These are phyloP conservation scores for Septoria petroselini DNA, from an alignment of 2,329 filamentous ascomycete genomes.

Conservation along the genomic window DNA sequence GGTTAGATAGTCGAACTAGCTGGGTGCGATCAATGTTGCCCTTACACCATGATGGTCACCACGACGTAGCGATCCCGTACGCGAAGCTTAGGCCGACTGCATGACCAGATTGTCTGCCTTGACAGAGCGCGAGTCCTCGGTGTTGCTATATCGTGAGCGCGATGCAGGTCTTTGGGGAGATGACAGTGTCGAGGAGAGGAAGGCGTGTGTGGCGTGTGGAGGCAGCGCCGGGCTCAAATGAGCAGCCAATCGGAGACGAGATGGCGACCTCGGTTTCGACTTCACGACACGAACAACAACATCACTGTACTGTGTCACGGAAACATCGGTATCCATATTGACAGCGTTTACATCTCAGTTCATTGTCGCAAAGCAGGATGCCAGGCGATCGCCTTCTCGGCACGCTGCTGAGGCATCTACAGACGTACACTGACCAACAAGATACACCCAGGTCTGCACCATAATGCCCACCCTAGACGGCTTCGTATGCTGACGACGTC, in stretches of 20 bases:
- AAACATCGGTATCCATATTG: neutral
- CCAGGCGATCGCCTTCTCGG: constrained; percentile 65
- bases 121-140: no score
- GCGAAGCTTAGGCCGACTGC: no score
- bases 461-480: neutral
- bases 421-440: constrained; percentile 56
- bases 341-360: neutral
- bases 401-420: constrained; percentile 62
- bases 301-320: neutral
- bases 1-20: neutral
- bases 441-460: constrained; percentile 56
- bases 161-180: no score
- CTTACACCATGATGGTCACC: constrained; percentile 16
- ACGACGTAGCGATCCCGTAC: no score
- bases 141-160: no score
- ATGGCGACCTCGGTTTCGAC: constrained; percentile 8
- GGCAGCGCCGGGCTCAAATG: neutral
- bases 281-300: constrained; percentile 4
- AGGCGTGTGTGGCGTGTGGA: neutral
- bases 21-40: neutral
- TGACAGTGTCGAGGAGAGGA: no score
- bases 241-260: constrained; percentile 7
- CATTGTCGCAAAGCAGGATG: constrained; percentile 46
- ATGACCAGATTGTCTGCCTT: no score
- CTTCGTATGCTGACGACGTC: constrained; percentile 15